These are phyloP conservation scores for Passiflora organensis DNA, from an alignment of 345 rosid genomes.

Conservation along the genomic window DNA sequence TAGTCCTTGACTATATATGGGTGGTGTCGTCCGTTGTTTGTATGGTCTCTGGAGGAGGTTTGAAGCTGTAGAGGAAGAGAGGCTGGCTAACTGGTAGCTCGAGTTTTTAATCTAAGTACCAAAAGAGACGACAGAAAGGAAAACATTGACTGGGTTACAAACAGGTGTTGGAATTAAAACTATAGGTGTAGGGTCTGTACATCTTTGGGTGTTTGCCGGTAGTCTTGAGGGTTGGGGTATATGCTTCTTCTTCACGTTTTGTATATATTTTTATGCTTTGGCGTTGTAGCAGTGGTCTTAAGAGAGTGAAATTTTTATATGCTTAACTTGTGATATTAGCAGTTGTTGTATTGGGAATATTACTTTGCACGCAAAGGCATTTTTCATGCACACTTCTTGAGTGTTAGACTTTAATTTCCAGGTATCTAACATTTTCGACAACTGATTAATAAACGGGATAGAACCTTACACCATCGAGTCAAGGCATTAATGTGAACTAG, in stretches of 20 bases:
- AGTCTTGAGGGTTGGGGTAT: neutral
- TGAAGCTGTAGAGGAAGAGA: conserved; percentile 7
- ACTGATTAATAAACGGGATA: too few relatives aligned
- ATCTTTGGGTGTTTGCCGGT: conserved; percentile 16
- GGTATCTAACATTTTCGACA: too few relatives aligned
- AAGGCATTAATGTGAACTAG: too few relatives aligned
- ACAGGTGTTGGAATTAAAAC: conserved; percentile 15
- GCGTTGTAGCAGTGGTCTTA: conserved; percentile 14
- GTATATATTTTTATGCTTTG: conserved; percentile 28
- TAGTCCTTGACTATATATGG: neutral
- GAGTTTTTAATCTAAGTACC: conserved; percentile 38
- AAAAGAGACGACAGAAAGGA: conserved; percentile 3
- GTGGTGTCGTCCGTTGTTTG: conserved; percentile 10
- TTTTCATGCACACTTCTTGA: neutral
- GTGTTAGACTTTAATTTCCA: too few relatives aligned
- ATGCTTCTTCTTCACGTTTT: conserved; percentile 13
- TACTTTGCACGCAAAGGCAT: neutral
- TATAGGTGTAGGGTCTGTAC: conserved; percentile 26
- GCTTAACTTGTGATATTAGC: neutral
- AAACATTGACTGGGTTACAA: conserved; percentile 13
- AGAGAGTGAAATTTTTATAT: neutral
- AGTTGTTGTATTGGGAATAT: neutral
- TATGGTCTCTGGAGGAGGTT: conserved; percentile 15
- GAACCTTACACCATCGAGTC: too few relatives aligned
- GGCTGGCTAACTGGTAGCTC: conserved; percentile 28